A percentile compares a stretch with the other conserved stretches of the same genome.
phyloP scores from a whole-genome alignment of 2,329 filamentous ascomycete species.

The Colletotrichum echinochloae region DNA sequence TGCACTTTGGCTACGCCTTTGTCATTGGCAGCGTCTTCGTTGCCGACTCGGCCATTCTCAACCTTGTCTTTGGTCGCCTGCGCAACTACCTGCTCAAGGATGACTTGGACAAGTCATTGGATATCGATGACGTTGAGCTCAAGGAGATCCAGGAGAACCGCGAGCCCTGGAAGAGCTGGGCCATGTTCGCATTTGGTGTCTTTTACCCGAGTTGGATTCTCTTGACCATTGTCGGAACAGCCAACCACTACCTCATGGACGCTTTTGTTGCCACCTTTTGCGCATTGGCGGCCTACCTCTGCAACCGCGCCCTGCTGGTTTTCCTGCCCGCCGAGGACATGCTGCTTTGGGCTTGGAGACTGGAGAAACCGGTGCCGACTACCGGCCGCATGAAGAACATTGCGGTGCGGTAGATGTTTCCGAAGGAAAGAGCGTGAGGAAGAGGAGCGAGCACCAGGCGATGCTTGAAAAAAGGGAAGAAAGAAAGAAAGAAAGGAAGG shows the following conservation, averaged over 20 bases:
- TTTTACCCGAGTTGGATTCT: constrained; percentile 66
- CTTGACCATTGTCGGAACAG: constrained; percentile 69
- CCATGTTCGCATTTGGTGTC: constrained; percentile 56
- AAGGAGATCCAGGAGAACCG: constrained; percentile 43
- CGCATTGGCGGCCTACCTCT: constrained; percentile 69
- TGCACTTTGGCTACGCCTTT: constrained; percentile 69
- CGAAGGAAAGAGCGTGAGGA: background rate
- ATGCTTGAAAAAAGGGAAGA: constrained; percentile 4
- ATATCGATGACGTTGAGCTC: constrained; percentile 41
- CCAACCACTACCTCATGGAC: constrained; percentile 74
- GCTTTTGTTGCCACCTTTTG: constrained; percentile 73
- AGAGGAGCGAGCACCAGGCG: constrained; percentile 9
- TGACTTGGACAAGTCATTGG: constrained; percentile 37
- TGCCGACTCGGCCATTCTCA: constrained; percentile 63
- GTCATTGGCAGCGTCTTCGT: constrained; percentile 65
- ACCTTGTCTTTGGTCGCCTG: constrained; percentile 47
- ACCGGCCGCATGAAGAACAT: constrained; percentile 49
- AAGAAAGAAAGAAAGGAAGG: too few relatives aligned
- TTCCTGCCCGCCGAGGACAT: constrained; percentile 74
- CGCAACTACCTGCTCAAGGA: constrained; percentile 40
- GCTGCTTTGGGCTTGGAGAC: constrained; percentile 69
- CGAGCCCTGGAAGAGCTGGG: constrained; percentile 46
- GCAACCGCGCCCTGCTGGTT: constrained; percentile 66
- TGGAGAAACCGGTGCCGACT: constrained; percentile 72
- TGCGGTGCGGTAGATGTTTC: constrained; percentile 25